These are phyloP conservation scores for Rosa persica DNA, from an alignment of 306 rosid species.

Conservation along the genomic window DNA sequence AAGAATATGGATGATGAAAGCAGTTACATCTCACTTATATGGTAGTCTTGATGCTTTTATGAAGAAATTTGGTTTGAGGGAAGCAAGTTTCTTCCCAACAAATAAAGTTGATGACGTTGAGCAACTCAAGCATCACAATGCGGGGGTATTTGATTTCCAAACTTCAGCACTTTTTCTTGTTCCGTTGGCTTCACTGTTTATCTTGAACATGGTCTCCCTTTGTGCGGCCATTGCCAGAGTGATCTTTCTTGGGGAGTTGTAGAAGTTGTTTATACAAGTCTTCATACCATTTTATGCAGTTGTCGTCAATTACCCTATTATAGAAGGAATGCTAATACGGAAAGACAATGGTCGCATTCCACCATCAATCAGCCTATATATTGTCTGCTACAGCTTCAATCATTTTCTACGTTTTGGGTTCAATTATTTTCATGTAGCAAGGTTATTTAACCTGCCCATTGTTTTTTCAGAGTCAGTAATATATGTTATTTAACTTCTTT, in stretches of 20 bases:
- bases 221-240: constrained; percentile 40
- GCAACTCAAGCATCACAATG: constrained; percentile 39
- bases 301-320: constrained; percentile 20
- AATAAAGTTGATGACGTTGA: constrained; percentile 53
- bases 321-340: constrained; percentile 36
- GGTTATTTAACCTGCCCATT: background rate
- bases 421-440: constrained; percentile 18
- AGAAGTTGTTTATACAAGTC: constrained; percentile 24
- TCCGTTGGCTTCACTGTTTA: constrained; percentile 51
- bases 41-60: constrained; percentile 59
- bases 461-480: too few relatives aligned
- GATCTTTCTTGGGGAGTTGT: constrained; percentile 25
- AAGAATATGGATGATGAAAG: constrained; percentile 61
- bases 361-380: constrained; percentile 3
- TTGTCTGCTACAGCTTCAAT: background rate
- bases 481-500: too few relatives aligned
- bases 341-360: constrained; percentile 32
- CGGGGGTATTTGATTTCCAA: constrained; percentile 54
- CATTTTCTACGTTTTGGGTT: constrained; percentile 16
- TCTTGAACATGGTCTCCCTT: constrained; percentile 45
- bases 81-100: constrained; percentile 56
- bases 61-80: constrained; percentile 50
- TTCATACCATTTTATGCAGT: constrained; percentile 26
- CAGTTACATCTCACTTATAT: constrained; percentile 41
- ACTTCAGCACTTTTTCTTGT: constrained; percentile 48